Base-by-base conservation (phyloP, 805 yeast species). In the Jamesozyma rosinii region DNA sequence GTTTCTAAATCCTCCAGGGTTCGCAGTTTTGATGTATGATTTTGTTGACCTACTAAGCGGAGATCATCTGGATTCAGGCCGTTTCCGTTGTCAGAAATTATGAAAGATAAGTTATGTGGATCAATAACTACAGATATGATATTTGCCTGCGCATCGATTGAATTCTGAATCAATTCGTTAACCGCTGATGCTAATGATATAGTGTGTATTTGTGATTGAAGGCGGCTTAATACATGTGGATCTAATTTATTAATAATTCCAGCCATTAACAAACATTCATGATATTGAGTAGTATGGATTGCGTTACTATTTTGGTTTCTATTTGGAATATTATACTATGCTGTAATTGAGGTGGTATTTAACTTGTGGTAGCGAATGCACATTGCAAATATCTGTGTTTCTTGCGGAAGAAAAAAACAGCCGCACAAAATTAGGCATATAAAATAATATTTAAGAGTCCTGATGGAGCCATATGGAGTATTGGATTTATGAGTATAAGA, bases 21-120 rank as follows among this genome's bases (percentile, higher is more conserved):
- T 1, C 39, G 27, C 2, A 75, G 36, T 51, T 81, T 84, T 0
- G 89, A 79, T 0, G 90, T 81, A 44, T 63, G 64, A 52, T 75
- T 66, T 17, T 70, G 61, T 13, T 48, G 39, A 0, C 83, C 87
- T 1, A 83, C 54, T 1, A 50, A 33, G 0, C 52, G 61, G 39
- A 83, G 53, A 37, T 79, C 80, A 0, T 53, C 66, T 0, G 70
- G 67, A 4, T 49, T 44, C 2, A 89, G 75, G 0, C 97, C 97
- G 2, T 18, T 22, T 0, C 97, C 97, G 58, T 89, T 68, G 59
- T 89, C 97, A 1, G 48, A 47, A 0, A 85, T 79, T 4, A 50
- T 49, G 11, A 71, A 52, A 19, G 64, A 54, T 5, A 72, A 49
- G 1, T 63, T 50, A 0, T 52, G 41, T 3, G 65, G 50, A 45